Percentiles rank a stretch among this genome's conserved stretches.
These are phyloP conservation scores for Mycena filopes DNA, from an alignment of 768 basidiomycete genomes.

Conservation along the genomic window DNA sequence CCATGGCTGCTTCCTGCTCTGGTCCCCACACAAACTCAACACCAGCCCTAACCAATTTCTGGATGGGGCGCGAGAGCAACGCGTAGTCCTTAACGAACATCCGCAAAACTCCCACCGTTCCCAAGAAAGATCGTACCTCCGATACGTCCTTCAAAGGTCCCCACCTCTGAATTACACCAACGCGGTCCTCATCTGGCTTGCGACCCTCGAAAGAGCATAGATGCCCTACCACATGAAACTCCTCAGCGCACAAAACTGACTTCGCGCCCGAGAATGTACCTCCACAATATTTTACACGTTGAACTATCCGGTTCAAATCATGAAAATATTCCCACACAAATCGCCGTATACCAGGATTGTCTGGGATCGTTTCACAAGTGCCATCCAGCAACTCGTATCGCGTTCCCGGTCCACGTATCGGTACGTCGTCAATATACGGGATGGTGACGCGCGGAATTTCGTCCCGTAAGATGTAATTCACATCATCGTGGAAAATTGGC, in stretches of 20 bases:
- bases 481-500: too few relatives aligned
- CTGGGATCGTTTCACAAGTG: too few relatives aligned
- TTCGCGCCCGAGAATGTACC: conserved; percentile 2
- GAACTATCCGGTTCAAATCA: too few relatives aligned
- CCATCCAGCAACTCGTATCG: too few relatives aligned
- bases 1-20: conserved; percentile 4
- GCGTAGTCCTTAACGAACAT: not conserved
- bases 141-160: not conserved
- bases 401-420: too few relatives aligned
- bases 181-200: not conserved
- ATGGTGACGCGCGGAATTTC: too few relatives aligned
- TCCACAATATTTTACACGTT: too few relatives aligned
- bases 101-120: not conserved
- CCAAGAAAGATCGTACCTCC: not conserved
- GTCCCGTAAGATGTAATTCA: too few relatives aligned
- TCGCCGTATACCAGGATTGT: too few relatives aligned
- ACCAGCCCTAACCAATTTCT: not conserved
- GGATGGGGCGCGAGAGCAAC: not conserved
- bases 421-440: too few relatives aligned
- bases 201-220: not conserved
- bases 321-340: too few relatives aligned
- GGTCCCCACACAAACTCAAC: conserved; percentile 55
- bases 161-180: not conserved
- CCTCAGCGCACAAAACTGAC: not conserved
- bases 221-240: conserved; percentile 9